These are phyloP conservation scores for Lentinus tigrinus DNA, from an alignment of 768 basidiomycete species.

Conservation along the genomic window DNA sequence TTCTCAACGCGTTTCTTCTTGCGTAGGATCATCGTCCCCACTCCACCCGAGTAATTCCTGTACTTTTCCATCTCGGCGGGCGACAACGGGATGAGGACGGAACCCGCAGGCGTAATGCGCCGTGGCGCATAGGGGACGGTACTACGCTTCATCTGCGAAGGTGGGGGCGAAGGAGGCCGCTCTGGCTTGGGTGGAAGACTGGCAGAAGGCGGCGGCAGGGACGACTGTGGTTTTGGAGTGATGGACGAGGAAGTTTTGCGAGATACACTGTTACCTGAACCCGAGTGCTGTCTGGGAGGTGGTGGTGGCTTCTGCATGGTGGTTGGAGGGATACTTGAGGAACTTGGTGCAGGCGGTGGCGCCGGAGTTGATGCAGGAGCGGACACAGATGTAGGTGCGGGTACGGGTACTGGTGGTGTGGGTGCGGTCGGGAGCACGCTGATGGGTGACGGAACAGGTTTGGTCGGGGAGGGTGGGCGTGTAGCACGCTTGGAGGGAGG, in stretches of 20 bases:
- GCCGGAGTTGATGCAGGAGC: conserved; percentile 7
- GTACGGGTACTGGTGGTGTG: background rate
- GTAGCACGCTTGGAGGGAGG: conserved; percentile 9
- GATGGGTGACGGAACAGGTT: conserved; percentile 1
- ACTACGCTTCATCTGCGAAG: conserved; percentile 19
- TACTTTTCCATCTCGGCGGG: conserved; percentile 59
- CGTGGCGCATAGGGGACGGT: conserved; percentile 64
- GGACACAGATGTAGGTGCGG: background rate
- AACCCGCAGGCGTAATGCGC: conserved; percentile 58
- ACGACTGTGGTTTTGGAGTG: conserved; percentile 12
- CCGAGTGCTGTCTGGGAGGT: background rate
- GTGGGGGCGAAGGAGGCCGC: conserved; percentile 12
- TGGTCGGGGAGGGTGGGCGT: conserved; percentile 6
- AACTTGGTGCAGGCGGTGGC: background rate
- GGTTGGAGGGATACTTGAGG: conserved; percentile 7
- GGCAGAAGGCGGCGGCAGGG: conserved; percentile 16
- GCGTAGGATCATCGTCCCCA: conserved; percentile 50
- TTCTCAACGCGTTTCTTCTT: conserved; percentile 19
- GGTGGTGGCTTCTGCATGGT: conserved; percentile 1
- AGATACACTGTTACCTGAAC: conserved; percentile 1
- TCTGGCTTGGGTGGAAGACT: conserved; percentile 20
- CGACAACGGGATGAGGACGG: conserved; percentile 65
- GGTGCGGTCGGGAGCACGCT: background rate
- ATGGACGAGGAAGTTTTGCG: conserved; percentile 10
- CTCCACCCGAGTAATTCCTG: conserved; percentile 51